Base-by-base conservation (phyloP, 1,284 basidiomycete genomes). In the Tremellales sp. region DNA sequence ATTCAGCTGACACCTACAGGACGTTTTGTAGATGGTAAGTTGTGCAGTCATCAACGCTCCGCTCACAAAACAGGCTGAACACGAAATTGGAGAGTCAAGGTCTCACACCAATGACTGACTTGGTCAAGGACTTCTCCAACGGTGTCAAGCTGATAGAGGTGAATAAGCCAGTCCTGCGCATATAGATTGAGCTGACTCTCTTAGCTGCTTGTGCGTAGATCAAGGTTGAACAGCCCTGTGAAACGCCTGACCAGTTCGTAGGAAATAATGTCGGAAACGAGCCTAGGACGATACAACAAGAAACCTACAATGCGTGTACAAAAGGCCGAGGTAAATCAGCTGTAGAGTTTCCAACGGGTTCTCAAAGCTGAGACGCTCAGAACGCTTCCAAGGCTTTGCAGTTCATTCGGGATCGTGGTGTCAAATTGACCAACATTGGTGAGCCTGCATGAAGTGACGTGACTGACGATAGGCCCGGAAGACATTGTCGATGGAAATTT, bases 401-500 rank as follows among this genome's bases (percentile, higher is more conserved):
- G 61, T 97, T 97, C 74, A 97, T 98, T 72, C 87, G 85, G 42
- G 89, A 88, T 37, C 80, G 93, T 61, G 94, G 93, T 6, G 90
- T 98, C 47, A 93, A 94, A 65, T 78, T 98, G 54, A 98, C 94
- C 26, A 98, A 97, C 72, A 97, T 98, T 49, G 93, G 94, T 40
- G 86, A n/a, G 65, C 49, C n/a, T n/a, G n/a, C n/a, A 12, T 8
- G 19, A 27, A 6, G 19, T 27, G 4, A 11, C 17, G 10, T 29
- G 1, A 8, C 10, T 17, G 11, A 33, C 17, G 8, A 3, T 45
- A 62, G 63, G 65, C 2, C 61, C 58, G 6, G 45, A 63, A 90
- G 93, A 98, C 71, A 97, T 97, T 67, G 92, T 97, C 52, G 94
- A 98, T 70, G 93, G 93, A 24, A 97, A 97, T 71, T 75, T 94